Evolutionary conservation across 2,329 filamentous ascomycete species (phyloP).

Genomic region (Dactylonectria macrodidyma): DNA sequence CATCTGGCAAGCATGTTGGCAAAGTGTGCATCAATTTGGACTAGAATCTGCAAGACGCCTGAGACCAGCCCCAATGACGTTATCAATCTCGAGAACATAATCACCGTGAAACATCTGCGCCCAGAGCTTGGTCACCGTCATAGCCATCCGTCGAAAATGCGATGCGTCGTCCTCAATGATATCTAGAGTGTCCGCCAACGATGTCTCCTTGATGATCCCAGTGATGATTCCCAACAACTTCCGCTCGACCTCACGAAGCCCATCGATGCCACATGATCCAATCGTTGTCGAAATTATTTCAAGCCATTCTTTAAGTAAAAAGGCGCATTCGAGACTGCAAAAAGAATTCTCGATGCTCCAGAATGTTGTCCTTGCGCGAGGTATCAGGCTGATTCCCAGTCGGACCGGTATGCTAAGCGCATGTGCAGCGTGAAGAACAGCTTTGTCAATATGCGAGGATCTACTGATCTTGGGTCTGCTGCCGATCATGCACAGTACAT

Average conservation of each 20-base stretch:
- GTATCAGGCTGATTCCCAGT: neutral
- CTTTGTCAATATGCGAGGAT: neutral
- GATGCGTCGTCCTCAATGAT: slow-evolving; percentile 1
- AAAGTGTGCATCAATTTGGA: slow-evolving; percentile 17
- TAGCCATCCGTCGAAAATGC: neutral
- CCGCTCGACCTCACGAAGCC: neutral
- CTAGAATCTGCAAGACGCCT: neutral
- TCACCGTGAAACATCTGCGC: slow-evolving; percentile 2
- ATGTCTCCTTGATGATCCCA: slow-evolving; percentile 1
- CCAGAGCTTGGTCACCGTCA: slow-evolving; percentile 6
- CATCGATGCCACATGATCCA: neutral
- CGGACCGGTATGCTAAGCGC: slow-evolving; percentile 9
- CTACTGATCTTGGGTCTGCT: too few species aligned
- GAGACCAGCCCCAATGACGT: slow-evolving; percentile 1
- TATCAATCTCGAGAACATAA: slow-evolving; percentile 10
- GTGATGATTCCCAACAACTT: slow-evolving; percentile 1
- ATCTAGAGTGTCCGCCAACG: neutral
- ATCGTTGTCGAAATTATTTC: neutral
- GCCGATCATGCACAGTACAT: neutral
- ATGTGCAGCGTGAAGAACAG: slow-evolving; percentile 5
- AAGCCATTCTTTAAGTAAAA: slow-evolving; percentile 11
- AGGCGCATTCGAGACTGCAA: slow-evolving; percentile 12
- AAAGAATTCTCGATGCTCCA: slow-evolving; percentile 15
- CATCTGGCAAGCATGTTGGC: slow-evolving; percentile 11
- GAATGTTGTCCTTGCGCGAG: neutral